Percentiles rank a stretch among this genome's conserved stretches.
phyloP scores from a whole-genome alignment of 371 early-diverging fungal species.

The Zychaea mexicana region DNA sequence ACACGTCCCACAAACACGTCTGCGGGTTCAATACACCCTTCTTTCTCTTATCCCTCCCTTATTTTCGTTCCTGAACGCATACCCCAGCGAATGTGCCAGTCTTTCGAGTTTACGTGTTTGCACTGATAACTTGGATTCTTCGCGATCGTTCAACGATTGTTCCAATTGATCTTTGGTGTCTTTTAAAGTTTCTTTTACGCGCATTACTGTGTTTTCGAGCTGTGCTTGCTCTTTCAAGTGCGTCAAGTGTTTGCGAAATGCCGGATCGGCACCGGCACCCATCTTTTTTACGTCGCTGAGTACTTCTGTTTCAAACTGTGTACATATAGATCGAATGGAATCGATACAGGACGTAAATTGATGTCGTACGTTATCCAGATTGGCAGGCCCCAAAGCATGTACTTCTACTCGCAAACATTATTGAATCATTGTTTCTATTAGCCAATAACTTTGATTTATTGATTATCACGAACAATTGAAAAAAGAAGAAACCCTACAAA shows the following conservation, averaged over 20 bases:
- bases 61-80: too few relatives aligned
- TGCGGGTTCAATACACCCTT: background rate
- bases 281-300: constrained; percentile 61
- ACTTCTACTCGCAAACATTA: constrained; percentile 19
- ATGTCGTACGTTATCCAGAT: constrained; percentile 47
- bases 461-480: too few relatives aligned
- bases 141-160: constrained; percentile 42
- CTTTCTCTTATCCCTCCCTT: too few relatives aligned
- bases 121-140: constrained; percentile 45
- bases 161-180: constrained; percentile 46
- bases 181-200: constrained; percentile 48
- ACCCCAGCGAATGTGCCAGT: constrained; percentile 49
- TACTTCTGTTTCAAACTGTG: constrained; percentile 61
- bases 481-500: background rate
- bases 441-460: too few relatives aligned
- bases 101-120: constrained; percentile 36
- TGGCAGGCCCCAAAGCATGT: constrained; percentile 58
- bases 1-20: too few relatives aligned
- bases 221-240: constrained; percentile 61
- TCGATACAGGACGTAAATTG: constrained; percentile 56
- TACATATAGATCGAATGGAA: constrained; percentile 55
- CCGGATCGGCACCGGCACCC: constrained; percentile 55
- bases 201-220: constrained; percentile 52
- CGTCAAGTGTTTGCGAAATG: constrained; percentile 59
- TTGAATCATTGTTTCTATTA: too few relatives aligned